Conservation (phyloP, 345 rosid genomes). For the Arabidopsis arenosa region DNA sequence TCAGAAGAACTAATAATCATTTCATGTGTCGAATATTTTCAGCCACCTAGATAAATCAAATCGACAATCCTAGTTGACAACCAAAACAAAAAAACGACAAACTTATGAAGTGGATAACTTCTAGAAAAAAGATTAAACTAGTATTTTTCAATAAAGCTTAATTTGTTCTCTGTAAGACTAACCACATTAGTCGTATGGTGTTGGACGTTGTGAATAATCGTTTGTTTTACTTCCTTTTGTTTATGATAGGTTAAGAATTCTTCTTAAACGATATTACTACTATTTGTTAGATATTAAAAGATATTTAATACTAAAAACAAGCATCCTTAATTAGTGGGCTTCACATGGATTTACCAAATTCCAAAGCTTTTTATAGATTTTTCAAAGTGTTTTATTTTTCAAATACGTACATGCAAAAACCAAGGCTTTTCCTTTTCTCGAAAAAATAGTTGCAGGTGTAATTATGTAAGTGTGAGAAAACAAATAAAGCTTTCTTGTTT, state of each 20-base stretch:
- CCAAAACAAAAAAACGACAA: constrained; percentile 1
- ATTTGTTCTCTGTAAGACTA: background rate
- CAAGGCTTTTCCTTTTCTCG: constrained; percentile 38
- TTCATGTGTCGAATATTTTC: constrained; percentile 18
- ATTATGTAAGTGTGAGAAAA: constrained; percentile 6
- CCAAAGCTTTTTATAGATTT: constrained; percentile 19
- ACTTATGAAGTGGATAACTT: constrained; percentile 20
- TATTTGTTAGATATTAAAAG: no score
- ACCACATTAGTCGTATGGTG: background rate
- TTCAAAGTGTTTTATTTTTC: constrained; percentile 7
- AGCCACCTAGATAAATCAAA: constrained; percentile 7
- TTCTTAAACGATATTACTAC: background rate
- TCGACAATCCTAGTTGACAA: constrained; percentile 13
- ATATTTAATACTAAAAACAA: background rate
- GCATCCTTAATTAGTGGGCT: constrained; percentile 36
- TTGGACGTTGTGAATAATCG: constrained; percentile 7
- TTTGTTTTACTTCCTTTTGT: background rate
- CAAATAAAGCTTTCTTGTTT: constrained; percentile 25
- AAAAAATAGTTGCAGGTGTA: constrained; percentile 38
- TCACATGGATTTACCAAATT: constrained; percentile 41
- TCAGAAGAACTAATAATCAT: background rate
- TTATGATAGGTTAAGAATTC: constrained; percentile 13
- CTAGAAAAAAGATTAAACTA: constrained; percentile 10
- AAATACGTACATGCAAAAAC: constrained; percentile 27
- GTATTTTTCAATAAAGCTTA: background rate